These are phyloP conservation scores for Cymodocea nodosa DNA, from an alignment of 116 monocot species.

Conservation along the genomic window DNA sequence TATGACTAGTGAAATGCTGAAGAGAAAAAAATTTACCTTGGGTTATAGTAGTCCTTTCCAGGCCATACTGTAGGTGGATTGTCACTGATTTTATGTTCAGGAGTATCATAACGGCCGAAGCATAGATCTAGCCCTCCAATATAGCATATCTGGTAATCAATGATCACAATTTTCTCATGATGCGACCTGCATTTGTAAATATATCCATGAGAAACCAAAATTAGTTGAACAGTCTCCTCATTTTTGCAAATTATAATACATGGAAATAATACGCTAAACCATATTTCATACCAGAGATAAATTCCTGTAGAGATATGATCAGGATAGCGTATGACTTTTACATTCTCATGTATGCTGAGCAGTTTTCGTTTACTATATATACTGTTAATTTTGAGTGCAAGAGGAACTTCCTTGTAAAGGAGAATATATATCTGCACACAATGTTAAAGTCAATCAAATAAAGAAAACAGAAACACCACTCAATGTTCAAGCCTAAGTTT, in stretches of 20 bases:
- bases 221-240: neutral
- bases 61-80: constrained; percentile 74
- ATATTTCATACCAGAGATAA: constrained; percentile 69
- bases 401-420: constrained; percentile 90
- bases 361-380: constrained; percentile 80
- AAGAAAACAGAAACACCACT: neutral
- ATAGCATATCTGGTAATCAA: constrained; percentile 80
- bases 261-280: neutral
- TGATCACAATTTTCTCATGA: constrained; percentile 98
- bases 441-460: neutral
- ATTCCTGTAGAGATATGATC: constrained; percentile 90
- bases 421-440: constrained; percentile 91
- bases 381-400: constrained; percentile 97
- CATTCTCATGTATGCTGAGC: constrained; percentile 90
- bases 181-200: constrained; percentile 60
- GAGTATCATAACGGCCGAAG: constrained; percentile 96
- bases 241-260: neutral
- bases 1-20: neutral
- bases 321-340: constrained; percentile 92
- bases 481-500: neutral
- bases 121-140: constrained; percentile 96
- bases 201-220: neutral
- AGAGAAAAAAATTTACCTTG: constrained; percentile 40
- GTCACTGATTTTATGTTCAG: constrained; percentile 69
- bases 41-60: constrained; percentile 99